Evolutionary conservation across 2,329 filamentous ascomycete genomes (phyloP).

Genomic region (Beauveria caledonica): DNA sequence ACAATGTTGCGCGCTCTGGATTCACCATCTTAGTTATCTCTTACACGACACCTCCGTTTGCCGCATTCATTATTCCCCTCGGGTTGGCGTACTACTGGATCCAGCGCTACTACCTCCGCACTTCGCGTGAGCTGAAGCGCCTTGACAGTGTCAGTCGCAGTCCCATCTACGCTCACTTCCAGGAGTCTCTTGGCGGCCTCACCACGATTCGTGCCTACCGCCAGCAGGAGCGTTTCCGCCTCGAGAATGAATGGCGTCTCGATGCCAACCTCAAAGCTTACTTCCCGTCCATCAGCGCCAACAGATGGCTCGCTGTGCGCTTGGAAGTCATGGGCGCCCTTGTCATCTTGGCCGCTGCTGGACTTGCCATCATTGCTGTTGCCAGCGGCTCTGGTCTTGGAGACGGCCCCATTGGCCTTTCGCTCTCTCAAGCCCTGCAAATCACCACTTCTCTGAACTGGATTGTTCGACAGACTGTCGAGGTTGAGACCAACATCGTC

Average conservation of each 20-base stretch:
- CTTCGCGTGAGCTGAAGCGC: constrained; percentile 91
- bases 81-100: constrained; percentile 80
- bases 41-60: constrained; percentile 69
- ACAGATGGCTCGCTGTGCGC: constrained; percentile 88
- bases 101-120: constrained; percentile 92
- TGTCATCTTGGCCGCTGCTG: constrained; percentile 82
- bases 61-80: constrained; percentile 73
- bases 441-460: constrained; percentile 97
- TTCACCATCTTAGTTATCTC: constrained; percentile 88
- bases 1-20: constrained; percentile 62
- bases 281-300: constrained; percentile 90
- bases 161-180: constrained; percentile 96
- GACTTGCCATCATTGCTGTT: constrained; percentile 75
- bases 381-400: constrained; percentile 55
- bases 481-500: constrained; percentile 99
- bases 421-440: constrained; percentile 95
- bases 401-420: constrained; percentile 75
- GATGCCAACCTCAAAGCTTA: constrained; percentile 92
- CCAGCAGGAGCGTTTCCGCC: constrained; percentile 77
- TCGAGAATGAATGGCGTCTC: constrained; percentile 96
- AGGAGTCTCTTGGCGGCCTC: constrained; percentile 89
- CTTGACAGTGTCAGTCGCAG: constrained; percentile 92
- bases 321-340: constrained; percentile 92
- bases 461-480: constrained; percentile 97
- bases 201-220: constrained; percentile 92